Conservation (phyloP, 108 stramenopile species). For the Aurantiochytrium sp. region DNA sequence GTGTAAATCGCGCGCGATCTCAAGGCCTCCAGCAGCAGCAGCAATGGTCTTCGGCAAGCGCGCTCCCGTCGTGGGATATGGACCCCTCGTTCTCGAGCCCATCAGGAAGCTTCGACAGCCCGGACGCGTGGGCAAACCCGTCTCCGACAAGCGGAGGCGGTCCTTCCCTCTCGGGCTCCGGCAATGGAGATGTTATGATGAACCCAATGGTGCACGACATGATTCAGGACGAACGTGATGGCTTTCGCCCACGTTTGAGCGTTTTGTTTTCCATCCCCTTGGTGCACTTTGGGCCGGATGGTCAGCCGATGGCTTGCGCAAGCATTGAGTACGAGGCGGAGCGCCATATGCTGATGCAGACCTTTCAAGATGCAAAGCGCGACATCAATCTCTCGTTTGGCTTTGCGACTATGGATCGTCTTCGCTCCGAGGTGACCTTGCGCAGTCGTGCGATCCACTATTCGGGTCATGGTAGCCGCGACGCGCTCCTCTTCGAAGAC, state of each 20-base stretch:
- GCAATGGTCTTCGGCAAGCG: not conserved
- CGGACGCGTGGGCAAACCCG: no score
- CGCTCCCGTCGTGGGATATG: not conserved
- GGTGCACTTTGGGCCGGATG: not conserved
- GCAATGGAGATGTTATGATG: not conserved
- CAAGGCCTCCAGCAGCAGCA: not conserved
- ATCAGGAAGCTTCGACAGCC: not conserved
- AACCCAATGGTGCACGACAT: not conserved
- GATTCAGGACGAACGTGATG: not conserved
- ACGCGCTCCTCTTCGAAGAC: not conserved
- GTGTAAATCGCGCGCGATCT: not conserved
- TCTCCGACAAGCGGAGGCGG: not conserved
- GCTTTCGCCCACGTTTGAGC: not conserved
- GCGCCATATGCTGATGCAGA: not conserved
- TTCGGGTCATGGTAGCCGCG: not conserved
- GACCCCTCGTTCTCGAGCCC: not conserved
- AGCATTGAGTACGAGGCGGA: not conserved
- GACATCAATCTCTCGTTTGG: constrained; percentile 4
- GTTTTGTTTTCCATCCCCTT: not conserved
- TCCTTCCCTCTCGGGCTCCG: not conserved
- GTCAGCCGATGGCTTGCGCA: not conserved
- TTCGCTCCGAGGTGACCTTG: not conserved
- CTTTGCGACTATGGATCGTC: not conserved
- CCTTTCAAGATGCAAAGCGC: not conserved
- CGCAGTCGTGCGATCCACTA: not conserved